phyloP scores from a whole-genome alignment of 148 eudicot genomes.

The Rhododendron simsii region DNA sequence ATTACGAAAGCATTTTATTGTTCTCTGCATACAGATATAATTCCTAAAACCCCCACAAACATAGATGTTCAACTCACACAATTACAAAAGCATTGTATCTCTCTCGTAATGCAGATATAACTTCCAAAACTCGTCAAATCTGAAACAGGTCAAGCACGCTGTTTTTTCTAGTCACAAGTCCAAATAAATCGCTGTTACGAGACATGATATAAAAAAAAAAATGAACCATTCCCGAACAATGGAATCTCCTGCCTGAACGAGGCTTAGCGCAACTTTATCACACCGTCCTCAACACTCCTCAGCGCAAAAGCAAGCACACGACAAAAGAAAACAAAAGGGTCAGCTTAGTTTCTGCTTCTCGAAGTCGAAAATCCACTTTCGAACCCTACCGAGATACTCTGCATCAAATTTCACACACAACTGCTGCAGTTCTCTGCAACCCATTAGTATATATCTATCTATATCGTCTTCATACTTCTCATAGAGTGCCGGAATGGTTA shows the following conservation, averaged over 20 bases:
- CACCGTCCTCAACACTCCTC: background rate
- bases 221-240: background rate
- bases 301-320: background rate
- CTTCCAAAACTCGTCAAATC: background rate
- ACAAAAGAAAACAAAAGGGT: background rate
- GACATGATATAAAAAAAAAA: background rate
- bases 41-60: background rate
- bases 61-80: background rate
- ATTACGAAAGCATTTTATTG: background rate
- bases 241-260: background rate
- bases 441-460: conserved; percentile 23
- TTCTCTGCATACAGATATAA: background rate
- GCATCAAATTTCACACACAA: conserved; percentile 35
- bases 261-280: background rate
- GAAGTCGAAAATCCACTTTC: conserved; percentile 37
- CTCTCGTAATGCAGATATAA: background rate
- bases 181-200: background rate
- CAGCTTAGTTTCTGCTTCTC: conserved; percentile 46
- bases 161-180: background rate
- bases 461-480: conserved; percentile 64
- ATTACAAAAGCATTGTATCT: background rate
- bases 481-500: conserved; percentile 71
- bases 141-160: background rate
- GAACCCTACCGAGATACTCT: conserved; percentile 31
- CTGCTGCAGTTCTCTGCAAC: conserved; percentile 26